phyloP scores from a whole-genome alignment of 2,329 filamentous ascomycete genomes.

The Cercospora nicotianae region DNA sequence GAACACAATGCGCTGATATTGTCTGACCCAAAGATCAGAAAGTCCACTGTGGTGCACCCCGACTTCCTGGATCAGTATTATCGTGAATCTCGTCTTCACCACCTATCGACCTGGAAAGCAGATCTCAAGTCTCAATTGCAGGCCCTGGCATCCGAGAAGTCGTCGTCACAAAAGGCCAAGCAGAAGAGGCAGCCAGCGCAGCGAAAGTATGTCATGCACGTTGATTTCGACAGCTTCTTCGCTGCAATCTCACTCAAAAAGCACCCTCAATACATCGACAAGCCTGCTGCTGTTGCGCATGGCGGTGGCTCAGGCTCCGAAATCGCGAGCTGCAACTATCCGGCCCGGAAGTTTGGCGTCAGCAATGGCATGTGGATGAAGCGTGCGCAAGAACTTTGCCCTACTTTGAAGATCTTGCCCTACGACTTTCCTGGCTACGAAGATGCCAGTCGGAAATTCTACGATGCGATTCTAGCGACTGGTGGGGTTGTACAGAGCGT shows the following conservation, averaged over 20 bases:
- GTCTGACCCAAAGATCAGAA: constrained; percentile 78
- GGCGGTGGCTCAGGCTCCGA: constrained; percentile 82
- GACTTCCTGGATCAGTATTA: constrained; percentile 94
- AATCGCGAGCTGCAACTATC: constrained; percentile 97
- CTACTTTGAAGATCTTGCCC: constrained; percentile 82
- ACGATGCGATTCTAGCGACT: constrained; percentile 75
- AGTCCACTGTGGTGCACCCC: constrained; percentile 88
- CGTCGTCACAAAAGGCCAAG: constrained; percentile 50
- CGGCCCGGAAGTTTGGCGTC: constrained; percentile 78
- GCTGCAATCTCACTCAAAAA: constrained; percentile 85
- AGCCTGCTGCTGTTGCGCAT: constrained; percentile 87
- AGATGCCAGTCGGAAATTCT: constrained; percentile 83
- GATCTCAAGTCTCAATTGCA: constrained; percentile 89
- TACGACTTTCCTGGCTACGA: constrained; percentile 97
- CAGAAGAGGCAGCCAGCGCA: constrained; percentile 61
- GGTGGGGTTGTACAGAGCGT: constrained; percentile 91
- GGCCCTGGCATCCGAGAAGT: constrained; percentile 71
- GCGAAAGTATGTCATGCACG: constrained; percentile 84
- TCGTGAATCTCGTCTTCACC: constrained; percentile 89
- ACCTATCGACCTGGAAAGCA: constrained; percentile 94
- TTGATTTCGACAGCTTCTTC: constrained; percentile 99
- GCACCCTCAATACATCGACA: constrained; percentile 70
- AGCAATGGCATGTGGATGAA: constrained; percentile 99
- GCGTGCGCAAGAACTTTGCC: constrained; percentile 75
- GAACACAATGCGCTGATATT: constrained; percentile 87